Base-by-base conservation (phyloP, 257 asterid genomes). In the Eucommia ulmoides region DNA sequence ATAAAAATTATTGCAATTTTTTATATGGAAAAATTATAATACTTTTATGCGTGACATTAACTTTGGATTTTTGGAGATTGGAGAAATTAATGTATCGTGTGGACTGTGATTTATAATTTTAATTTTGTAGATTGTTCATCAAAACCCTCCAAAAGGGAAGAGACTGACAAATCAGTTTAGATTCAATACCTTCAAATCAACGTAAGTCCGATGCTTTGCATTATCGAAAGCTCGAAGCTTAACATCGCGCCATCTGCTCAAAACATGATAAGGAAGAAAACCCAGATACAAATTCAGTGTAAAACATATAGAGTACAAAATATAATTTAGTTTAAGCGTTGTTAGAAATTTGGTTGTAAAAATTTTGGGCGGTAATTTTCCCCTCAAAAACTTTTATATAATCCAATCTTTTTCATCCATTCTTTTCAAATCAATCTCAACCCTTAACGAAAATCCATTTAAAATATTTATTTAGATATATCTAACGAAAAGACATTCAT, bases 181-280 rank as follows among this genome's bases (percentile, higher is more conserved):
- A 3, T 8, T 23, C 2, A 12, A 8, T 23, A 61, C 68, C 62
- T 55, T 62, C 54, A 62, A 62, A 56, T 62, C 68, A 4, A 62
- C 68, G 8, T 55, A 62, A 18, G 68, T 62, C 55, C 62, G 50
- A 59, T 62, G 68, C 41, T 62, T 55, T 22, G 53, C 68, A 8
- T 41, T 55, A 41, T 62, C 68, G 55, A 62, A 62, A 55, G 68
- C 68, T 49, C 58, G 55, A 45, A 55, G 41, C 26, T 62, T 62
- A 20, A 62, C 62, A 38, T 55, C 68, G 42, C 62, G 68, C 68
- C 68, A 62, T 58, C 62, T 62, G 58, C 15, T 23, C 1, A 20
- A 44, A 3, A 44, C 23, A 10, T 51, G 15, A 42, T 42, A 42
- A 42, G 20, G 19, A 15, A 21, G 48, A 16, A 2, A 42, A n/a